Evolutionary conservation across 2,329 filamentous ascomycete species (phyloP).

Genomic region (Leptoxyphium fumago): DNA sequence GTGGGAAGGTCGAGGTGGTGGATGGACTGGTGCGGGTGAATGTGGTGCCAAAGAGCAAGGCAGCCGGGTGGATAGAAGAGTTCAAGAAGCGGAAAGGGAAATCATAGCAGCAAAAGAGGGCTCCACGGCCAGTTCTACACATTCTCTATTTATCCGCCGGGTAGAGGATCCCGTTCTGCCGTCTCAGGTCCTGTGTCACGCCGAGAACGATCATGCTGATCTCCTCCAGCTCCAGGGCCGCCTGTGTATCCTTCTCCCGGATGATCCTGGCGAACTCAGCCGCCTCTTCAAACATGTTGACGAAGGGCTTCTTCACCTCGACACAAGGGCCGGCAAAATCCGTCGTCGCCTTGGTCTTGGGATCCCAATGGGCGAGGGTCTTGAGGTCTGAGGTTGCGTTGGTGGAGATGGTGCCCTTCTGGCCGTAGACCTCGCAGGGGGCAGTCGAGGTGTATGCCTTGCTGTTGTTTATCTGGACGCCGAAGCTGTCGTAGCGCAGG

Average conservation of each 20-base stretch:
- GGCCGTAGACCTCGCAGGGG: conserved; percentile 33
- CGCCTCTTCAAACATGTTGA: conserved; percentile 35
- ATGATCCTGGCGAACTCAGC: conserved; percentile 31
- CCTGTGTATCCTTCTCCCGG: conserved; percentile 23
- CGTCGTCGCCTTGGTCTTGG: conserved; percentile 26
- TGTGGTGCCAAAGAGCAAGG: conserved; percentile 58
- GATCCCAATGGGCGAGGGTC: conserved; percentile 26
- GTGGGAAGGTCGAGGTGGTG: conserved; percentile 71
- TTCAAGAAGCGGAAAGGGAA: conserved; percentile 56
- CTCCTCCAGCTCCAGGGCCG: conserved; percentile 24
- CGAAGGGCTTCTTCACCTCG: conserved; percentile 22
- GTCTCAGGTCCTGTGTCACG: conserved; percentile 29
- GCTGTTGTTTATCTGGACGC: conserved; percentile 27
- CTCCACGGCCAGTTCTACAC: not conserved
- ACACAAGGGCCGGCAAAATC: conserved; percentile 22
- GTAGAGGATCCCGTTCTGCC: conserved; percentile 30
- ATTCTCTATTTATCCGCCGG: conserved; percentile 16
- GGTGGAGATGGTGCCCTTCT: conserved; percentile 30
- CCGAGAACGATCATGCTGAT: conserved; percentile 27
- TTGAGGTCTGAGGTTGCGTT: conserved; percentile 32
- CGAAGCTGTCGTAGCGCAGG: conserved; percentile 30
- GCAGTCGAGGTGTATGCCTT: conserved; percentile 32
- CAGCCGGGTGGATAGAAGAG: conserved; percentile 63
- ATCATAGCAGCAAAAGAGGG: conserved; percentile 1
- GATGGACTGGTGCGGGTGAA: conserved; percentile 75